Conservation (phyloP, 306 rosid genomes). For the Vachellia pachyceras region DNA sequence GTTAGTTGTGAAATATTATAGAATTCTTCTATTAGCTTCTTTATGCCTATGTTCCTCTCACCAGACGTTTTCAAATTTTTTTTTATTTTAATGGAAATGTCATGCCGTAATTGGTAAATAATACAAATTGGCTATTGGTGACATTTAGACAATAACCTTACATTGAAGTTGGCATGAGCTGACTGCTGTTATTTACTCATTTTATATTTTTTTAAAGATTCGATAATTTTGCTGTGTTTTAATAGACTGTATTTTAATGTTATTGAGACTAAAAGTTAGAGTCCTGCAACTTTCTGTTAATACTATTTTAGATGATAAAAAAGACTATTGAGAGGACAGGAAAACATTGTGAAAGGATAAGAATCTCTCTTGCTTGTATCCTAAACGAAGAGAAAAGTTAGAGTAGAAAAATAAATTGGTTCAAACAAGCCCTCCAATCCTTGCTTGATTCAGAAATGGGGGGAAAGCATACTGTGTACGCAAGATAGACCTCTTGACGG, state of each 20-base stretch:
- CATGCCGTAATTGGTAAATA: constrained; percentile 20
- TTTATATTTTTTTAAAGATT: constrained; percentile 1
- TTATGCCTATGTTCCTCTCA: constrained; percentile 14
- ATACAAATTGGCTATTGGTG: constrained; percentile 17
- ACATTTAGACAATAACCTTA: neutral
- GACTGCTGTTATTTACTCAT: constrained; percentile 3
- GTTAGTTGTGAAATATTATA: constrained; percentile 49
- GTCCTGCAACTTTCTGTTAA: neutral
- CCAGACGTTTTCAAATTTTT: neutral
- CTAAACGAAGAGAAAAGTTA: neutral
- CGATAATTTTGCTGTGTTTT: constrained; percentile 17
- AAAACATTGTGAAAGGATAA: neutral
- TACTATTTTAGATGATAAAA: neutral
- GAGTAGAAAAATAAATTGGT: neutral
- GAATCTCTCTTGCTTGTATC: neutral
- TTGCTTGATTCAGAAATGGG: neutral
- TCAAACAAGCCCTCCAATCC: neutral
- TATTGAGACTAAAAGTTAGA: neutral
- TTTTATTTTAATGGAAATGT: neutral
- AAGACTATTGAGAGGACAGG: neutral
- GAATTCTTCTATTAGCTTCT: constrained; percentile 14
- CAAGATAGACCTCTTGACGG: neutral
- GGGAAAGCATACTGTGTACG: neutral
- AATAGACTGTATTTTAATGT: constrained; percentile 12
- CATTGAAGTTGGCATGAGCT: constrained; percentile 26